These are phyloP conservation scores for Nakataea oryzae DNA, from an alignment of 2,329 filamentous ascomycete genomes.

Conservation along the genomic window DNA sequence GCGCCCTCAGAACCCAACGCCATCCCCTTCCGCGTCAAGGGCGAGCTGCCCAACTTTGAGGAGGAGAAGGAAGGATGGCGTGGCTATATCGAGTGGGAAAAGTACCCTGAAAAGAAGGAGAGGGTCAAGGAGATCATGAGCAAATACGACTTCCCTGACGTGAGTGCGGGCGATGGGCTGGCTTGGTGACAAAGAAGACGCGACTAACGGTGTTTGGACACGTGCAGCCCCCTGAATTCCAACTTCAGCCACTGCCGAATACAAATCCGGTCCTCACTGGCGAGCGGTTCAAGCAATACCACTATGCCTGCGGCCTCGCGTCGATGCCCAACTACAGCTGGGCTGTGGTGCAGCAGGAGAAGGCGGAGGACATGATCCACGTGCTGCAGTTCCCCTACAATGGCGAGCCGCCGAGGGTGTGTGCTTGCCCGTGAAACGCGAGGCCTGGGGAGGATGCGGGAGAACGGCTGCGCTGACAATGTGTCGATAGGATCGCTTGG, in stretches of 20 bases:
- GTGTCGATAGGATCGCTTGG: slow-evolving; percentile 30
- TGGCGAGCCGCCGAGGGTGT: slow-evolving; percentile 42
- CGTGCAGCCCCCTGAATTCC: slow-evolving; percentile 39
- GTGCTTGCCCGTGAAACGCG: not conserved
- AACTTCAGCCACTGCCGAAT: slow-evolving; percentile 40
- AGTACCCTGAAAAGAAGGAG: slow-evolving; percentile 57
- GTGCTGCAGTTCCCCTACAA: slow-evolving; percentile 55
- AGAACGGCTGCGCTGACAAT: not conserved
- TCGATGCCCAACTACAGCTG: slow-evolving; percentile 47
- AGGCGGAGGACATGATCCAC: slow-evolving; percentile 50
- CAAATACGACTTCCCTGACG: not conserved
- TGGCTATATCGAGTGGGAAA: slow-evolving; percentile 59
- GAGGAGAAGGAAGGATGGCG: not conserved
- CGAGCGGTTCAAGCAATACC: slow-evolving; percentile 47
- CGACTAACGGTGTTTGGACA: slow-evolving; percentile 32
- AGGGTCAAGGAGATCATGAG: slow-evolving; percentile 44
- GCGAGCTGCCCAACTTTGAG: not conserved
- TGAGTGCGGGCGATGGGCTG: not conserved
- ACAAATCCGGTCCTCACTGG: slow-evolving; percentile 49
- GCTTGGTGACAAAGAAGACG: not conserved
- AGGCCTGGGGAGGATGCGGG: too few relatives aligned
- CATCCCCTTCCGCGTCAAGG: not conserved
- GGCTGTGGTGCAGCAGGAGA: slow-evolving; percentile 43
- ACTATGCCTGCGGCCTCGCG: slow-evolving; percentile 35
- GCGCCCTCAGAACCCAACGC: not conserved